These are phyloP conservation scores for Thuja plicata DNA, from an alignment of 83 land plant genomes.

Conservation along the genomic window DNA sequence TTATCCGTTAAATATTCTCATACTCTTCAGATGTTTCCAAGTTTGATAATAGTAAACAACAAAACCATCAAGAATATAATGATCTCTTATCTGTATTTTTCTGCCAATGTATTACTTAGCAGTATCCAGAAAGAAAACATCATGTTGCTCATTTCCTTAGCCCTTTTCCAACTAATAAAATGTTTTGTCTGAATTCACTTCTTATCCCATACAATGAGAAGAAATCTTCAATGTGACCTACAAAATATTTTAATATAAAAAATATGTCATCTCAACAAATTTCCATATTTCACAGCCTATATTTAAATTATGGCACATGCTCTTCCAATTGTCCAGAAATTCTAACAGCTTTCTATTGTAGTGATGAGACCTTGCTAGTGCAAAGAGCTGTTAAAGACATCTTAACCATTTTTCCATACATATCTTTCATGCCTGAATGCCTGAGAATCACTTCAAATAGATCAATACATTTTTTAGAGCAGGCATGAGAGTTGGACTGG, in stretches of 20 bases:
- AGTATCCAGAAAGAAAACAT: background rate
- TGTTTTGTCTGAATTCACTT: background rate
- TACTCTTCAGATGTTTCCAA: background rate
- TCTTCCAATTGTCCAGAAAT: constrained; percentile 6
- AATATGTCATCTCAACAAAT: background rate
- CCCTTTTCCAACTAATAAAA: background rate
- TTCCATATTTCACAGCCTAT: background rate
- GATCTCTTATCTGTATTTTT: background rate
- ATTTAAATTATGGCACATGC: background rate
- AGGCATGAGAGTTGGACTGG: constrained; percentile 3
- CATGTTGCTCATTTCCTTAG: background rate
- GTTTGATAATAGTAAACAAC: background rate
- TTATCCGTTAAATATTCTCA: background rate
- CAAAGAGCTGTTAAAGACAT: constrained; percentile 10
- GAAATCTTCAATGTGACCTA: background rate
- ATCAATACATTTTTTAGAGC: constrained; percentile 14
- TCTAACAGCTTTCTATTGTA: constrained; percentile 11
- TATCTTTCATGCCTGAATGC: background rate
- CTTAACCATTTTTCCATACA: constrained; percentile 12
- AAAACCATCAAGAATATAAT: background rate
- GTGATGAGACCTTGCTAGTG: constrained; percentile 15
- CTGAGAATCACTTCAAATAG: constrained; percentile 12
- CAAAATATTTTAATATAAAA: background rate
- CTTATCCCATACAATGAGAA: background rate
- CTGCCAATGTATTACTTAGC: background rate